phyloP scores from a whole-genome alignment of 2,329 filamentous ascomycete genomes.

The Conoideocrella luteorostrata region DNA sequence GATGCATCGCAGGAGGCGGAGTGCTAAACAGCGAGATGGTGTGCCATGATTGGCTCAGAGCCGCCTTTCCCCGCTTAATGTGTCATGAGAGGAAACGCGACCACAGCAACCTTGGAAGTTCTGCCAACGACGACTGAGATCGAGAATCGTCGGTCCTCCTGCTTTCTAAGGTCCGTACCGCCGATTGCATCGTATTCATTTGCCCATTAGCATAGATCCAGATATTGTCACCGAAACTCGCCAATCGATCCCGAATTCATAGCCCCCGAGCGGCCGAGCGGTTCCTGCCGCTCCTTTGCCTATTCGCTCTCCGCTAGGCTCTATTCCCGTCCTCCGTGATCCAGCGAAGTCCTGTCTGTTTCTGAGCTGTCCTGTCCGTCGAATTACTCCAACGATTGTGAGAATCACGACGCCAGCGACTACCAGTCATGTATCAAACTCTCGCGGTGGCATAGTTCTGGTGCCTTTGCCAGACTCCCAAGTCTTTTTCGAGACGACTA shows the following conservation, averaged over 20 bases:
- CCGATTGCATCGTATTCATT: not conserved
- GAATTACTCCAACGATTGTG: slow-evolving; percentile 12
- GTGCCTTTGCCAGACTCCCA: slow-evolving; percentile 37
- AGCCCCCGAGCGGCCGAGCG: slow-evolving; percentile 5
- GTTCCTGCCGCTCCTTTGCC: slow-evolving; percentile 10
- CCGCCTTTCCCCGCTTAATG: slow-evolving; percentile 29
- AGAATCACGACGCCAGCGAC: slow-evolving; percentile 21
- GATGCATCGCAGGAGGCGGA: slow-evolving; percentile 10
- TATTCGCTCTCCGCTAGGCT: slow-evolving; percentile 9
- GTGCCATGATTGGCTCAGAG: slow-evolving; percentile 24
- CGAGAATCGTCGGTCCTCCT: slow-evolving; percentile 4
- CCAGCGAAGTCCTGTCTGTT: slow-evolving; percentile 3
- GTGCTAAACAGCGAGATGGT: slow-evolving; percentile 13
- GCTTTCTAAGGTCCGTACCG: slow-evolving; percentile 1
- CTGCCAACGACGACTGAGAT: slow-evolving; percentile 11
- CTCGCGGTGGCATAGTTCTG: slow-evolving; percentile 40
- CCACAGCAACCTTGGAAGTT: slow-evolving; percentile 11
- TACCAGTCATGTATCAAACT: slow-evolving; percentile 40
- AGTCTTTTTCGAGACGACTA: slow-evolving; percentile 16
- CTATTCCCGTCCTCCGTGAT: slow-evolving; percentile 1
- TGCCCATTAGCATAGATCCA: not conserved
- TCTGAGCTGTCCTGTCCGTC: not conserved
- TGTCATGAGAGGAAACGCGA: slow-evolving; percentile 28
- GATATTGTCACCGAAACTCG: not conserved
- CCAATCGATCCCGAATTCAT: slow-evolving; percentile 3